Evolutionary conservation across 805 yeast genomes (phyloP).

Genomic region (Teunomyces cretensis): DNA sequence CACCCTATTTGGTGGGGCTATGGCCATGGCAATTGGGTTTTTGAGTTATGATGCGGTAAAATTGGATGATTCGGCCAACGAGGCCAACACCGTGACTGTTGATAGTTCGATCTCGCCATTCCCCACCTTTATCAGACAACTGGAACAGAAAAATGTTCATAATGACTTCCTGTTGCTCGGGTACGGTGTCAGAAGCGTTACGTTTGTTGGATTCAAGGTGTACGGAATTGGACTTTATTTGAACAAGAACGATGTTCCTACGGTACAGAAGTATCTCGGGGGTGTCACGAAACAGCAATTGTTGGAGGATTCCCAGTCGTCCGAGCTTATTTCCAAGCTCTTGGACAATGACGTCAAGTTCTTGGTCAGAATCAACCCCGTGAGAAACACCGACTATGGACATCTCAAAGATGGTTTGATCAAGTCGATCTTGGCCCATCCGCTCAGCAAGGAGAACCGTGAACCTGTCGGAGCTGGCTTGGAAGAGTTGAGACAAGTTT

Average conservation of each 20-base stretch:
- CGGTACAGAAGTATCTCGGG: not conserved
- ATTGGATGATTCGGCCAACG: slow-evolving; percentile 8
- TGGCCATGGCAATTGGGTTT: not conserved
- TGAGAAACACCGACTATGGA: slow-evolving; percentile 85
- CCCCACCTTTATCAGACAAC: slow-evolving; percentile 22
- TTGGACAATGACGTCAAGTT: slow-evolving; percentile 61
- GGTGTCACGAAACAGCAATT: slow-evolving; percentile 7
- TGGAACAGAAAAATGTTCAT: slow-evolving; percentile 17
- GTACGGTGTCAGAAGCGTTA: slow-evolving; percentile 78
- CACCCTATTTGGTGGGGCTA: slow-evolving; percentile 2
- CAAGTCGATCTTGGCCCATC: slow-evolving; percentile 71
- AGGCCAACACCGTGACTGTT: slow-evolving; percentile 37
- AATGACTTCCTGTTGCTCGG: slow-evolving; percentile 62
- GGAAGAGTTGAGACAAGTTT: slow-evolving; percentile 60
- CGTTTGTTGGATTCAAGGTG: slow-evolving; percentile 78
- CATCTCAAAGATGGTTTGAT: slow-evolving; percentile 89
- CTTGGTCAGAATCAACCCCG: slow-evolving; percentile 77
- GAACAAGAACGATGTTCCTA: slow-evolving; percentile 54
- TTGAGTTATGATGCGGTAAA: not conserved
- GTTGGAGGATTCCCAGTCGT: slow-evolving; percentile 50
- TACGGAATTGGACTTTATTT: slow-evolving; percentile 85
- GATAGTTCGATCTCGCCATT: slow-evolving; percentile 54
- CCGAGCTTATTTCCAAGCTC: slow-evolving; percentile 56
- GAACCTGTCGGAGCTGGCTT: slow-evolving; percentile 56
- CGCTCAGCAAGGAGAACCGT: slow-evolving; percentile 49